phyloP scores from a whole-genome alignment of 176 grass and related monocot genomes.

The Bothriochloa decipiens region DNA sequence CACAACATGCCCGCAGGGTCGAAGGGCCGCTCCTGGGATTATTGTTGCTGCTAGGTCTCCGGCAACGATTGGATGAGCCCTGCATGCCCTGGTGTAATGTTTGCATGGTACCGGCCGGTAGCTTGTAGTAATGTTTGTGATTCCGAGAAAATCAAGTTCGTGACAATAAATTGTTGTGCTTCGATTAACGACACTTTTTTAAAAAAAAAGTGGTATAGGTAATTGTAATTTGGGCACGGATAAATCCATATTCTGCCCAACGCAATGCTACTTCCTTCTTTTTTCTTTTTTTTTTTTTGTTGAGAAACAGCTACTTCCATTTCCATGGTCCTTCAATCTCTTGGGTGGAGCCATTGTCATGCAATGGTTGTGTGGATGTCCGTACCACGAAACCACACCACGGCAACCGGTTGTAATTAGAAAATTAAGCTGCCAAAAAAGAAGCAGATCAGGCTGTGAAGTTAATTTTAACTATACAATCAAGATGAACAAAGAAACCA shows the following conservation, averaged over 20 bases:
- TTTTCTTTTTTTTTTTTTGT: too few species aligned
- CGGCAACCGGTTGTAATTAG: too few species aligned
- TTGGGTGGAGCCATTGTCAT: too few species aligned
- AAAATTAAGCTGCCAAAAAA: neutral
- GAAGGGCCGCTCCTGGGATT: neutral
- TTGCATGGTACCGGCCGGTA: neutral
- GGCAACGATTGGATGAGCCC: neutral
- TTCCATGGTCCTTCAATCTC: too few species aligned
- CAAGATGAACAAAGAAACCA: neutral
- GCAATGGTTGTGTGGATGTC: too few species aligned
- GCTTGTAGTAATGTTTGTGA: neutral
- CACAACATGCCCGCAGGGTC: neutral
- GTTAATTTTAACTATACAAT: neutral
- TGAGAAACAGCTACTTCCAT: too few species aligned
- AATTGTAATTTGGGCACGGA: too few species aligned
- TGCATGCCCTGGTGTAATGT: neutral
- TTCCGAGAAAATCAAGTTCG: neutral
- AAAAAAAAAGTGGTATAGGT: too few species aligned
- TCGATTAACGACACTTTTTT: too few species aligned
- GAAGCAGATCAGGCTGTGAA: neutral
- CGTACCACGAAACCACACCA: too few species aligned
- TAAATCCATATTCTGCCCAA: too few species aligned
- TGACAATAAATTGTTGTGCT: neutral
- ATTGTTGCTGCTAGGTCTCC: neutral
- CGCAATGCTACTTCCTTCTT: too few species aligned